Conservation (phyloP, 192 early-diverging fungal genomes). For the Linnemannia schmuckeri region DNA sequence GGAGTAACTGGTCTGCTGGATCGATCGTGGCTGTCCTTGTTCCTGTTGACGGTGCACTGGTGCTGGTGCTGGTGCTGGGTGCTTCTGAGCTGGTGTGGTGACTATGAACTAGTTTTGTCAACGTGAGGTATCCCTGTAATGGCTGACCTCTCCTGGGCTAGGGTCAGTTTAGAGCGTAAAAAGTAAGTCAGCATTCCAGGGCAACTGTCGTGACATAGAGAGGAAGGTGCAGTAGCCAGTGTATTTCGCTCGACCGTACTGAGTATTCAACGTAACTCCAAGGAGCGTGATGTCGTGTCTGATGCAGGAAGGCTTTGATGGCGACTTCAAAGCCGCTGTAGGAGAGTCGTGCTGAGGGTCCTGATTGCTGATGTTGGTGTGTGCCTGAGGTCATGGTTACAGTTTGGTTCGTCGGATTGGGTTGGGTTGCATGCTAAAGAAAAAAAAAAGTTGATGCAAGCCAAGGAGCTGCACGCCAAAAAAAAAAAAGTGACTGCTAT, state of each 20-base stretch:
- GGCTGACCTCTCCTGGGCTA: constrained; percentile 22
- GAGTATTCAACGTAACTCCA: constrained; percentile 37
- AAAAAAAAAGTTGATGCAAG: not conserved
- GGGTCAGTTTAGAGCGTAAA: not conserved
- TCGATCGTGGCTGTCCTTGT: not conserved
- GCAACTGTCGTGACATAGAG: not conserved
- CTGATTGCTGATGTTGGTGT: not conserved
- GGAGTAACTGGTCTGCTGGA: constrained; percentile 12
- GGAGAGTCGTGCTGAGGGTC: constrained; percentile 31
- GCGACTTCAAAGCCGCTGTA: constrained; percentile 39
- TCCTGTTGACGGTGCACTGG: not conserved
- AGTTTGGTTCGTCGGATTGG: not conserved
- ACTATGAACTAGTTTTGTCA: constrained; percentile 10
- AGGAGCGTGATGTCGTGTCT: constrained; percentile 12
- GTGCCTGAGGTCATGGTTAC: not conserved
- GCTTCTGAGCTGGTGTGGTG: not conserved
- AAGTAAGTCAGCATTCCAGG: not conserved
- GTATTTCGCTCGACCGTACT: not conserved
- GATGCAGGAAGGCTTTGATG: constrained; percentile 40
- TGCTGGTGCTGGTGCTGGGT: not conserved
- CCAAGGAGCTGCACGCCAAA: not conserved
- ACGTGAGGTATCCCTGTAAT: constrained; percentile 22
- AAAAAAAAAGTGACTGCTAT: not conserved
- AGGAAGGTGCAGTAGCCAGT: not conserved
- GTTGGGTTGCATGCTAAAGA: not conserved